phyloP scores from a whole-genome alignment of 495 filamentous ascomycete genomes.

The Amniculicola lignicola region DNA sequence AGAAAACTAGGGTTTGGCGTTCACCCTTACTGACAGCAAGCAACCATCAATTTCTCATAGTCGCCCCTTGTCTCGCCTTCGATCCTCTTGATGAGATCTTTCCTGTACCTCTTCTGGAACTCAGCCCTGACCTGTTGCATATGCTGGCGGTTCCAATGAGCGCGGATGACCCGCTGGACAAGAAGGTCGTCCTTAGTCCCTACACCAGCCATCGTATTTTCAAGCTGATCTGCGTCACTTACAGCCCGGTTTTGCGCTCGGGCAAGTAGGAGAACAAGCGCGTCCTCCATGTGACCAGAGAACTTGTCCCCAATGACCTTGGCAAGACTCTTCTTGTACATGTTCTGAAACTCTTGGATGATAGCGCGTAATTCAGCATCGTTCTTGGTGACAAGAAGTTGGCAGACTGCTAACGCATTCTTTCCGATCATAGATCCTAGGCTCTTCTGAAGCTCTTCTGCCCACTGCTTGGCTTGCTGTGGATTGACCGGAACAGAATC shows the following conservation, averaged over 20 bases:
- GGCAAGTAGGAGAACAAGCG: slow-evolving; percentile 73
- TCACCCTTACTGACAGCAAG: slow-evolving; percentile 34
- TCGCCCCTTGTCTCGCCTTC: slow-evolving; percentile 82
- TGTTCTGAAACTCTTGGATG: slow-evolving; percentile 62
- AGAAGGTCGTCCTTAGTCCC: slow-evolving; percentile 84
- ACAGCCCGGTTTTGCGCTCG: slow-evolving; percentile 73
- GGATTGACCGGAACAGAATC: slow-evolving; percentile 69
- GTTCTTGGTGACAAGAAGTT: slow-evolving; percentile 67
- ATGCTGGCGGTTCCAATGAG: slow-evolving; percentile 74
- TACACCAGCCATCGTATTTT: slow-evolving; percentile 79
- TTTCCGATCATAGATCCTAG: slow-evolving; percentile 69
- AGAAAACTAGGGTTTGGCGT: too few relatives aligned
- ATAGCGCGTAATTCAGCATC: slow-evolving; percentile 81
- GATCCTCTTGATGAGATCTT: slow-evolving; percentile 62
- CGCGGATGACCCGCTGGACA: slow-evolving; percentile 66
- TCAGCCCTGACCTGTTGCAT: slow-evolving; percentile 70
- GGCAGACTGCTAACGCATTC: slow-evolving; percentile 72
- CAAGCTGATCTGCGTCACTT: slow-evolving; percentile 74
- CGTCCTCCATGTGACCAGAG: slow-evolving; percentile 87
- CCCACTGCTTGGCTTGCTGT: slow-evolving; percentile 67
- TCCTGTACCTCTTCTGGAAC: slow-evolving; percentile 62
- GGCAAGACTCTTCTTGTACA: slow-evolving; percentile 64
- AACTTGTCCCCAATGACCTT: slow-evolving; percentile 75
- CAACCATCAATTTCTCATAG: slow-evolving; percentile 68
- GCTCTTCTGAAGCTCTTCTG: slow-evolving; percentile 66